These are phyloP conservation scores for Serendipita sp. DNA, from an alignment of 768 basidiomycete genomes.

Conservation along the genomic window DNA sequence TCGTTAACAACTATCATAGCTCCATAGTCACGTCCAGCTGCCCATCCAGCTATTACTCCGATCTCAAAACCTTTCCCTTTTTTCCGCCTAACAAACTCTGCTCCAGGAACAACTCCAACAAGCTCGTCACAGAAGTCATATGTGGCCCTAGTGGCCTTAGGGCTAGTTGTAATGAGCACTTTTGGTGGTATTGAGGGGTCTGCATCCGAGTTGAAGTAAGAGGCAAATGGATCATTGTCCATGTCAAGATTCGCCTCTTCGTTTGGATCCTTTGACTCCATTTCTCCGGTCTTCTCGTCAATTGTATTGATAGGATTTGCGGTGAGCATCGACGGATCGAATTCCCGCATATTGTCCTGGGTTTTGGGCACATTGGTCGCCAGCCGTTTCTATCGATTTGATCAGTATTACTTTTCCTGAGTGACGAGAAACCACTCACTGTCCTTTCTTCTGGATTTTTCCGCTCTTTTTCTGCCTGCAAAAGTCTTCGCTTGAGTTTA, in stretches of 20 bases:
- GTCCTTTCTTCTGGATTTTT: constrained; percentile 63
- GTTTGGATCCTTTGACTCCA: constrained; percentile 18
- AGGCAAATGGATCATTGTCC: constrained; percentile 58
- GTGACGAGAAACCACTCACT: constrained; percentile 25
- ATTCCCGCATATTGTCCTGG: constrained; percentile 84
- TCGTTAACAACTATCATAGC: constrained; percentile 90
- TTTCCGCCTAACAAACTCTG: constrained; percentile 72
- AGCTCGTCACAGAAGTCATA: constrained; percentile 90
- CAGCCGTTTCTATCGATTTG: constrained; percentile 47
- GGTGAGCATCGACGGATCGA: constrained; percentile 50
- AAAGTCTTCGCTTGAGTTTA: constrained; percentile 68
- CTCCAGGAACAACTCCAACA: constrained; percentile 77
- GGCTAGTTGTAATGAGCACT: constrained; percentile 79
- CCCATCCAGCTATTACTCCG: constrained; percentile 86
- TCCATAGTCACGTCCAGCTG: constrained; percentile 71
- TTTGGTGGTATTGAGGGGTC: constrained; percentile 66
- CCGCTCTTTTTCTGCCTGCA: constrained; percentile 58
- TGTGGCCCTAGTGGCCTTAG: constrained; percentile 72
- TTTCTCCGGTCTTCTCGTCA: constrained; percentile 12
- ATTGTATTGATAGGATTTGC: constrained; percentile 26
- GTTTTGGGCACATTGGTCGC: constrained; percentile 78
- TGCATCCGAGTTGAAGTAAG: constrained; percentile 44
- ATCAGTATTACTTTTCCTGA: neutral
- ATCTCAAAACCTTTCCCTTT: constrained; percentile 84
- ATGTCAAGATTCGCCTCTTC: constrained; percentile 54